A percentile compares a stretch with the other conserved stretches of the same genome.
Evolutionary conservation across 2,329 filamentous ascomycete species (phyloP).

Genomic region (Xylariaceae sp.): DNA sequence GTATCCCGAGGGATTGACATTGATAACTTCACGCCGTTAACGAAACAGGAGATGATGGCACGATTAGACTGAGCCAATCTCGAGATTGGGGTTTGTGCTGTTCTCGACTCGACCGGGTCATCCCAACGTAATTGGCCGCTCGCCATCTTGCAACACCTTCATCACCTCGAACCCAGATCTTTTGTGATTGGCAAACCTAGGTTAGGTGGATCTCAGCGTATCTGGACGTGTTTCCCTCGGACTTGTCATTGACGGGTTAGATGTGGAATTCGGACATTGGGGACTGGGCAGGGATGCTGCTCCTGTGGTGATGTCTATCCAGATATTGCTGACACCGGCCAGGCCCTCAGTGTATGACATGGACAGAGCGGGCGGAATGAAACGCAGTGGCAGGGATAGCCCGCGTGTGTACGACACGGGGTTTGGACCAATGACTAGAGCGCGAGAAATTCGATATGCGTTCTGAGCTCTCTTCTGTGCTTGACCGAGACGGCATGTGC

Average conservation of each 20-base stretch:
- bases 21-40: conserved; percentile 86
- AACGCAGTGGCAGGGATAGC: conserved; percentile 18
- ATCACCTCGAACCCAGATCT: conserved; percentile 21
- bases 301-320: conserved; percentile 22
- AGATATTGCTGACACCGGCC: conserved; percentile 20
- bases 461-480: conserved; percentile 51
- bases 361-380: conserved; percentile 20
- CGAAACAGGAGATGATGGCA: conserved; percentile 96
- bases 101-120: conserved; percentile 33
- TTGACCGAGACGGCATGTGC: conserved; percentile 51
- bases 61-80: conserved; percentile 76
- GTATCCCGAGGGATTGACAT: conserved; percentile 81
- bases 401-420: conserved; percentile 20
- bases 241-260: conserved; percentile 22
- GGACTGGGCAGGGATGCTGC: conserved; percentile 24
- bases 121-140: conserved; percentile 31
- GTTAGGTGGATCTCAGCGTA: conserved; percentile 16
- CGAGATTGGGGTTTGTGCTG: conserved; percentile 21
- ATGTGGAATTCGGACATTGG: conserved; percentile 20
- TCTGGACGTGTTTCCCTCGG: conserved; percentile 22
- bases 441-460: conserved; percentile 24
- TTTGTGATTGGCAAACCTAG: conserved; percentile 11
- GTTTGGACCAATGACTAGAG: conserved; percentile 25
- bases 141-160: conserved; percentile 27
- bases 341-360: conserved; percentile 18